Conservation (phyloP, 2,329 filamentous ascomycete species). For the Colletotrichum musicola region DNA sequence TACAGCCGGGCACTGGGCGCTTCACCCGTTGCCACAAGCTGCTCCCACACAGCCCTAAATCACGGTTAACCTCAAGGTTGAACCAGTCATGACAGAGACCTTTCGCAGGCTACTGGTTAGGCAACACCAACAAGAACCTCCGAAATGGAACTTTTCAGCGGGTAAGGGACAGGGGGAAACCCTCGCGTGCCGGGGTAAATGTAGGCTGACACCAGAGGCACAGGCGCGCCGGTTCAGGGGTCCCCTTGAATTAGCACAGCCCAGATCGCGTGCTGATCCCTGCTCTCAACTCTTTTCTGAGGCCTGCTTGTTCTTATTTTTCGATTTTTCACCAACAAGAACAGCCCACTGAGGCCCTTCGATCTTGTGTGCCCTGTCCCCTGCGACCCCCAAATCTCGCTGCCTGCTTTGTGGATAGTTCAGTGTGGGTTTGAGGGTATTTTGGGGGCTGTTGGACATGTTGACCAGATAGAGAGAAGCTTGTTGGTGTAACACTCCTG, state of each 20-base stretch:
- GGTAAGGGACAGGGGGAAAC: not conserved
- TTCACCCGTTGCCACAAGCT: not conserved
- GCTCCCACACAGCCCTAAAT: constrained; percentile 19
- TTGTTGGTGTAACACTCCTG: not conserved
- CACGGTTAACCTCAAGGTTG: constrained; percentile 11
- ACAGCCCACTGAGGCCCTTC: not conserved
- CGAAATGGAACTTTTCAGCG: constrained; percentile 1
- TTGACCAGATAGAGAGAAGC: not conserved
- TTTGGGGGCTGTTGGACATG: not conserved
- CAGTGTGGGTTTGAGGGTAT: not conserved
- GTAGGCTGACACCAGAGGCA: constrained; percentile 14
- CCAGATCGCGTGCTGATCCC: no score
- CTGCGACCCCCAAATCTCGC: not conserved
- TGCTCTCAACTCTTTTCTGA: no score
- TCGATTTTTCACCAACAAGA: not conserved
- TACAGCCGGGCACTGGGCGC: constrained; percentile 15
- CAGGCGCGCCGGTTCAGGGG: no score
- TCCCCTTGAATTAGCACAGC: no score
- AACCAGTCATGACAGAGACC: not conserved
- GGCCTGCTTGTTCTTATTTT: no score
- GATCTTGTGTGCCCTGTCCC: not conserved
- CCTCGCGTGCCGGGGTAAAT: not conserved
- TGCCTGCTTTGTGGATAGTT: not conserved
- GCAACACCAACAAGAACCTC: not conserved
- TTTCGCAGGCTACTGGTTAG: not conserved